Base-by-base conservation (phyloP, 1,284 basidiomycete genomes). In the Ganoderma lingzhi region DNA sequence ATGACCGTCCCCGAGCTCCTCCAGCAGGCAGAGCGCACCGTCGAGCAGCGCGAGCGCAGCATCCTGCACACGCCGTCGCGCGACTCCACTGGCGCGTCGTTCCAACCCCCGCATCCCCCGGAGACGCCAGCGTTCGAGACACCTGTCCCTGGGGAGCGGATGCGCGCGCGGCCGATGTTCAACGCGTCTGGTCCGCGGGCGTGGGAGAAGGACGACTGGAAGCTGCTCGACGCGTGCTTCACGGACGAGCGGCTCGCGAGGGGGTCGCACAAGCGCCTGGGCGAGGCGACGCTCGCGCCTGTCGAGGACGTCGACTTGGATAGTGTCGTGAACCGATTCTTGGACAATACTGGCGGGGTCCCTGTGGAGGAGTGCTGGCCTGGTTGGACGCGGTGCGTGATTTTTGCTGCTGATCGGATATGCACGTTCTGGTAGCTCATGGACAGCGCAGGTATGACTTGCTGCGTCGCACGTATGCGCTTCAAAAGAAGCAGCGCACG, bases 171-270 rank as follows among this genome's bases (percentile, higher is more conserved):
- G 15, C 69, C 72, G 32, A 39, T 51, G 9, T 73, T 73, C 65
- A 70, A 73, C 42, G 39, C 68, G 1, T 55, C 35, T 6, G 69
- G 76, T 62, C 56, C 72, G 78, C 71, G 81, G 17, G 82, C 80
- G 48, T 94, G 92, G 90, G 84, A 85, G 8, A 93, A 92, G 77
- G 86, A 88, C 37, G 89, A 91, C 68, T 94, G 91, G 90, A 93
- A 90, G 78, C 78, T 84, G 48, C 83, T 95, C 41, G 92, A 94
- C 78, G 87, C 86, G 35, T 95, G 93, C 76, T 90, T 94, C 73
- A 90, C 90, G 8, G 90, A 92, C 66, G 90, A 91, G 78, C 82
- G 90, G 23, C 78, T 90, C 32, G 70, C 66, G 10, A 83, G 83
- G 62, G 89, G 89, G 3, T 67, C 81, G 3, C 65, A 71, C 41